phyloP scores from a whole-genome alignment of 495 filamentous ascomycete species.

The Penicillium silybi region DNA sequence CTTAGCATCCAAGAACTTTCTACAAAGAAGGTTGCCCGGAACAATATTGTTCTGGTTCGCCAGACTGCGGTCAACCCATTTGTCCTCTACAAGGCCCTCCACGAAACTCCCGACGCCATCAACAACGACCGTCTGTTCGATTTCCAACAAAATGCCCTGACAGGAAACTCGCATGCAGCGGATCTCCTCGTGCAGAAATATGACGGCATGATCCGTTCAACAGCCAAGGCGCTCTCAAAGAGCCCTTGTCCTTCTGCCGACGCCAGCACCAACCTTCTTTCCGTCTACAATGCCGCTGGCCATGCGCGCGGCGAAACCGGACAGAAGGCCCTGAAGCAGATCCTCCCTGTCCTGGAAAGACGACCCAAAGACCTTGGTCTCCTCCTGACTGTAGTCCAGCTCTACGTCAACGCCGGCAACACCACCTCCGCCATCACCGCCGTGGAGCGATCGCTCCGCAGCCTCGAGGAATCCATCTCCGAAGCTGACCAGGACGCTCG shows the following conservation, averaged over 20 bases:
- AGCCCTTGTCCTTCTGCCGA: conserved; percentile 53
- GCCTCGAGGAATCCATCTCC: conserved; percentile 64
- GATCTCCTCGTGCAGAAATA: conserved; percentile 80
- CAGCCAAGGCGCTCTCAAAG: conserved; percentile 52
- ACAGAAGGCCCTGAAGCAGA: conserved; percentile 65
- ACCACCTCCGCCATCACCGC: conserved; percentile 68
- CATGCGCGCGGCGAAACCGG: conserved; percentile 59
- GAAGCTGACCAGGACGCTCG: conserved; percentile 63
- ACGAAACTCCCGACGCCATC: conserved; percentile 52
- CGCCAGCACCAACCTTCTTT: conserved; percentile 57
- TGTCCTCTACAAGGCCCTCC: conserved; percentile 63
- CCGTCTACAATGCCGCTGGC: conserved; percentile 79
- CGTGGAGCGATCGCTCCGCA: conserved; percentile 69
- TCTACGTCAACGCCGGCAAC: conserved; percentile 74
- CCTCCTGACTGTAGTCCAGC: conserved; percentile 75
- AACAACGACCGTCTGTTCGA: conserved; percentile 71
- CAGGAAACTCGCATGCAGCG: conserved; percentile 64
- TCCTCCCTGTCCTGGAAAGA: conserved; percentile 70
- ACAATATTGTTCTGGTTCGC: conserved; percentile 66
- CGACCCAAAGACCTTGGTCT: conserved; percentile 82
- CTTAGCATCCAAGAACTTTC: conserved; percentile 72
- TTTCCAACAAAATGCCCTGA: conserved; percentile 66
- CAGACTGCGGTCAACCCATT: conserved; percentile 67
- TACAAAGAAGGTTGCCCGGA: conserved; percentile 71
- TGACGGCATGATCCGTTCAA: conserved; percentile 64